Conservation (phyloP, 352 stramenopile species). For the Pythium scleroteichum region DNA sequence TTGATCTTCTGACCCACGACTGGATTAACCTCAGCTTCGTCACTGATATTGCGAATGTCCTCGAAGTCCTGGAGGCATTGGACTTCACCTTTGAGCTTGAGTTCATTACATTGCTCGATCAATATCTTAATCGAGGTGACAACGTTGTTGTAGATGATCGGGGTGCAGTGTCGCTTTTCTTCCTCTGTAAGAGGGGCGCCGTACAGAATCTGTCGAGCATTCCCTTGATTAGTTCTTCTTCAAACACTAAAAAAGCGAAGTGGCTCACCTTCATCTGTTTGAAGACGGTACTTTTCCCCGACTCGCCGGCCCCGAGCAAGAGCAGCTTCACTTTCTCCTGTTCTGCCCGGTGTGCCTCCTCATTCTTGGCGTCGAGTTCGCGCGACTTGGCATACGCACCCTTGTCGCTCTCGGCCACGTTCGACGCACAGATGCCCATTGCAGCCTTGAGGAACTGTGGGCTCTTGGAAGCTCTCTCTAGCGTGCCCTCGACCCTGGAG, state of each 20-base stretch:
- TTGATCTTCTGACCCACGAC: conserved; percentile 92
- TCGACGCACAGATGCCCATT: conserved; percentile 72
- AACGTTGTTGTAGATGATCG: conserved; percentile 92
- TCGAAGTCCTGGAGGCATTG: conserved; percentile 78
- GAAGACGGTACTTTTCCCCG: conserved; percentile 95
- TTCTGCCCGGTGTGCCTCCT: conserved; percentile 73
- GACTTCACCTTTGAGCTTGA: conserved; percentile 81
- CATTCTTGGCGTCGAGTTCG: conserved; percentile 79
- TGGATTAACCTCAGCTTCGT: conserved; percentile 89
- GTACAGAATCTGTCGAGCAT: conserved; percentile 71
- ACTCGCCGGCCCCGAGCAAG: conserved; percentile 93
- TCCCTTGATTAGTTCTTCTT: conserved; percentile 1
- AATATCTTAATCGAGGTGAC: conserved; percentile 91
- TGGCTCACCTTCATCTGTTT: conserved; percentile 89
- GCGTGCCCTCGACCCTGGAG: conserved; percentile 19
- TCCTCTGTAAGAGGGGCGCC: conserved; percentile 83
- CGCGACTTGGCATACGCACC: conserved; percentile 66
- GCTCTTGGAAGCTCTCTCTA: not conserved
- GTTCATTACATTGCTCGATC: conserved; percentile 82
- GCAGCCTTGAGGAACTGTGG: conserved; percentile 20
- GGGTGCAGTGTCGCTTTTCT: conserved; percentile 84
- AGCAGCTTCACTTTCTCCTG: conserved; percentile 96
- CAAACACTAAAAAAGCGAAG: not conserved
- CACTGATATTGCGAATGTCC: conserved; percentile 73
- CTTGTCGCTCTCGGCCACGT: conserved; percentile 62